Evolutionary conservation across 352 stramenopile species (phyloP).

Genomic region (Phytophthora cactorum): DNA sequence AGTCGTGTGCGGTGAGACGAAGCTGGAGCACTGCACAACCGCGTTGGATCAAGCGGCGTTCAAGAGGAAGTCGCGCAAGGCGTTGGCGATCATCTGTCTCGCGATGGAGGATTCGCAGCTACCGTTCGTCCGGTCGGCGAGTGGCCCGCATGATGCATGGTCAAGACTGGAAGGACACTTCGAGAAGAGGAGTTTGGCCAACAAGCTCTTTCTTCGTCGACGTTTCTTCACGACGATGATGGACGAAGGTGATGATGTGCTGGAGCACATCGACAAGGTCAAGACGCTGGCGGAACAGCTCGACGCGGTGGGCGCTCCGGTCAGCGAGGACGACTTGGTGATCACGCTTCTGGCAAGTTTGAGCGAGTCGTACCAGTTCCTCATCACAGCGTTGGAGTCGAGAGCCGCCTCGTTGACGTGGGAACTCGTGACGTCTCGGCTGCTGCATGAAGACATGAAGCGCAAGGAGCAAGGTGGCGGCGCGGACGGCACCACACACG

Average conservation of each 20-base stretch:
- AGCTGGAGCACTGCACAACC: too few species aligned
- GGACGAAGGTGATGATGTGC: background rate
- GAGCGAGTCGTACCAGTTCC: too few species aligned
- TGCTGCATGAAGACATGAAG: slow-evolving; percentile 11
- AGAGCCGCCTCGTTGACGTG: too few species aligned
- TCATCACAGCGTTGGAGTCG: too few species aligned
- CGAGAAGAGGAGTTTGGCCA: slow-evolving; percentile 1
- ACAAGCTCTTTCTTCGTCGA: slow-evolving; percentile 7
- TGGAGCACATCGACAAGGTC: background rate
- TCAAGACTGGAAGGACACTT: background rate
- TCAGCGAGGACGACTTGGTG: slow-evolving; percentile 2
- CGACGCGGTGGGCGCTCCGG: slow-evolving; percentile 1
- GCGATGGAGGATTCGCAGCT: too few species aligned
- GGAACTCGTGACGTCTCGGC: too few species aligned
- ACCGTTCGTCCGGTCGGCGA: too few species aligned
- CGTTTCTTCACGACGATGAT: slow-evolving; percentile 8
- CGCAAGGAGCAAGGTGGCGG: slow-evolving; percentile 17
- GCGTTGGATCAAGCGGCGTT: too few species aligned
- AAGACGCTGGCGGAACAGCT: slow-evolving; percentile 2
- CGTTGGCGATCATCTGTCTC: too few species aligned
- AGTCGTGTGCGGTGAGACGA: too few species aligned
- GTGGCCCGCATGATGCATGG: background rate
- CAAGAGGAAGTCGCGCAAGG: too few species aligned
- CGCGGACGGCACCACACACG: background rate
- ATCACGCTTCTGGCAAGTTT: too few species aligned